A percentile compares a stretch with the other conserved stretches of the same genome.
phyloP scores from a whole-genome alignment of 495 filamentous ascomycete genomes.

The Bryoglossum gracile region DNA sequence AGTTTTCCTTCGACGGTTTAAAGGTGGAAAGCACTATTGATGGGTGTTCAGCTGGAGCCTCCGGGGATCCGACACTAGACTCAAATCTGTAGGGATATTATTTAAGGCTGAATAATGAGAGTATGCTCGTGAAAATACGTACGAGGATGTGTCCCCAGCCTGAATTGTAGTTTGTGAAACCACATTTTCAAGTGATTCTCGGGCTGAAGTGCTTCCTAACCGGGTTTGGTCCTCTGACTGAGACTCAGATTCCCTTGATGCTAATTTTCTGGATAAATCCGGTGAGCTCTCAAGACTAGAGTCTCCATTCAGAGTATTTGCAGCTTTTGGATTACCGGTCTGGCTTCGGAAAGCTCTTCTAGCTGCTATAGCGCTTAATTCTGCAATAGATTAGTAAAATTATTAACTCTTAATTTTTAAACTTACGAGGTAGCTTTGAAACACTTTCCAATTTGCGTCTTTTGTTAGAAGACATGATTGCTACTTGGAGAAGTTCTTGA shows the following conservation, averaged over 20 bases:
- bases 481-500: neutral
- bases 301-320: neutral
- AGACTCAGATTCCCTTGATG: no score
- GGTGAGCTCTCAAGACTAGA: neutral
- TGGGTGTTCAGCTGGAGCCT: conserved; percentile 5
- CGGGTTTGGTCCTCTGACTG: no score
- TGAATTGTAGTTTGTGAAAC: no score
- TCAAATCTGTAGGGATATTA: conserved; percentile 13
- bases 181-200: no score
- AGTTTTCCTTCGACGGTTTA: conserved; percentile 36
- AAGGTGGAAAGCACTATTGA: conserved; percentile 36
- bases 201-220: no score
- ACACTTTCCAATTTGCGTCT: conserved; percentile 34
- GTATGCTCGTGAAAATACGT: no score
- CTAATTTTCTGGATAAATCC: neutral
- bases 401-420: neutral
- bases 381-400: conserved; percentile 23
- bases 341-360: conserved; percentile 31
- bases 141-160: no score
- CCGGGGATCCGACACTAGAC: conserved; percentile 17
- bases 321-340: neutral
- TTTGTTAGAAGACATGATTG: conserved; percentile 36
- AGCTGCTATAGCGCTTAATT: conserved; percentile 45
- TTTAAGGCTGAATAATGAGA: no score
- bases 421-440: conserved; percentile 28